Base-by-base conservation (phyloP, 805 yeast genomes). In the Schwanniomyces occidentalis region DNA sequence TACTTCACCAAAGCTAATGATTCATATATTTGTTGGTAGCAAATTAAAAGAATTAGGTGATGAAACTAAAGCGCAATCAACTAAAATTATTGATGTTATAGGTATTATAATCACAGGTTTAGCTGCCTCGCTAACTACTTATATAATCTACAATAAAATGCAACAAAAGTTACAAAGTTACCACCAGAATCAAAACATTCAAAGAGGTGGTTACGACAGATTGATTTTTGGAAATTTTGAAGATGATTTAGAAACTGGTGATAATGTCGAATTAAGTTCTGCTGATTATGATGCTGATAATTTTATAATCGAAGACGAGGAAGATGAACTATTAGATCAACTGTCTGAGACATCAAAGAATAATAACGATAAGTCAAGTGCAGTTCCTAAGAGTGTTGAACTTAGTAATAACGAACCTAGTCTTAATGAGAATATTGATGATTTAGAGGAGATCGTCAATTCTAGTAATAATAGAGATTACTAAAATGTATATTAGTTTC, bases 1-100 rank as follows among this genome's bases (percentile, higher is more conserved):
- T 21, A 79, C 95, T 2, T 78, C 95, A 0, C 98, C 98, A 6
- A 93, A 90, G 53, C 63, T 83, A 41, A 54, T 85, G n/a, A 64
- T 86, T 33, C 85, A 82, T 48, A 62, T 87, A 8, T 89, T 86
- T 51, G 75, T 87, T 22, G 97, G 97, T 5, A 72, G 78, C 33
- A 80, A 86, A 38, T 53, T 90, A 22, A 85, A 80, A 39, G 75
- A 76, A 27, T 63, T 90, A 33, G 91, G 93, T 2, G 76, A 77
- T 34, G 59, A 51, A 10, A 60, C 73, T 3, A 73, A 74, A 23
- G 75, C 80, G 24, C 41, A 66, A 3, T 51, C 69, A 1, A 65
- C 82, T 2, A 75, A 75, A 49, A 27, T 82, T n/a, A 63, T 84
- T 6, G 91, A 88, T 53, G 34, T 83, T 2, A 16, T 78, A 2